Evolutionary conservation across 192 early-diverging fungal genomes (phyloP).

Genomic region (Mortierella alpina): DNA sequence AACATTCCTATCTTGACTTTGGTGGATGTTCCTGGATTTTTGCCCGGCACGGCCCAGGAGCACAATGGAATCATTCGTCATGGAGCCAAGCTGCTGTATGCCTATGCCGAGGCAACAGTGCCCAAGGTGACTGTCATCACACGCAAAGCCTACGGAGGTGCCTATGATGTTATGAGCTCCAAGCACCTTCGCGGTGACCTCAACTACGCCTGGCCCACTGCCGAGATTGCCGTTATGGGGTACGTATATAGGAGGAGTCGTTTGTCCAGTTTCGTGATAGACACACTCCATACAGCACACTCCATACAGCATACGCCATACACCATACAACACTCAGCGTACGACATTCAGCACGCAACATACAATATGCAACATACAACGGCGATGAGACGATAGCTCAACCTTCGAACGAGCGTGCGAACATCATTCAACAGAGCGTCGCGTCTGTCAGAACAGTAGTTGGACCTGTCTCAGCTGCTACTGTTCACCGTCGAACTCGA

Average conservation of each 20-base stretch:
- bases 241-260: not conserved
- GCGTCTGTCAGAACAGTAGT: too few relatives aligned
- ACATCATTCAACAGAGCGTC: too few relatives aligned
- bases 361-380: too few relatives aligned
- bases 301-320: too few relatives aligned
- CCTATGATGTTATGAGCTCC: slow-evolving; percentile 97
- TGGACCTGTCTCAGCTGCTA: too few relatives aligned
- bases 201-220: slow-evolving; percentile 96
- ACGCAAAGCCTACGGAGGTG: slow-evolving; percentile 97
- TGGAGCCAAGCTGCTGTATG: slow-evolving; percentile 96
- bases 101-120: slow-evolving; percentile 95
- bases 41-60: slow-evolving; percentile 94
- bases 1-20: slow-evolving; percentile 93
- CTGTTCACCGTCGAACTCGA: too few relatives aligned
- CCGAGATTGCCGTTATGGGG: slow-evolving; percentile 99
- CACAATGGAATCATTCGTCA: slow-evolving; percentile 96
- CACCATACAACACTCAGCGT: too few relatives aligned
- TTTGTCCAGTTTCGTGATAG: too few relatives aligned
- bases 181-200: slow-evolving; percentile 95
- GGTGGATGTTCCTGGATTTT: slow-evolving; percentile 97
- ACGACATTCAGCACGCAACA: too few relatives aligned
- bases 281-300: too few relatives aligned
- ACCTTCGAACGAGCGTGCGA: too few relatives aligned
- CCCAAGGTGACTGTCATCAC: slow-evolving; percentile 97
- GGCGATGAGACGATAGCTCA: too few relatives aligned